phyloP scores from a whole-genome alignment of 495 filamentous ascomycete genomes.

The Penicillium coffeae region DNA sequence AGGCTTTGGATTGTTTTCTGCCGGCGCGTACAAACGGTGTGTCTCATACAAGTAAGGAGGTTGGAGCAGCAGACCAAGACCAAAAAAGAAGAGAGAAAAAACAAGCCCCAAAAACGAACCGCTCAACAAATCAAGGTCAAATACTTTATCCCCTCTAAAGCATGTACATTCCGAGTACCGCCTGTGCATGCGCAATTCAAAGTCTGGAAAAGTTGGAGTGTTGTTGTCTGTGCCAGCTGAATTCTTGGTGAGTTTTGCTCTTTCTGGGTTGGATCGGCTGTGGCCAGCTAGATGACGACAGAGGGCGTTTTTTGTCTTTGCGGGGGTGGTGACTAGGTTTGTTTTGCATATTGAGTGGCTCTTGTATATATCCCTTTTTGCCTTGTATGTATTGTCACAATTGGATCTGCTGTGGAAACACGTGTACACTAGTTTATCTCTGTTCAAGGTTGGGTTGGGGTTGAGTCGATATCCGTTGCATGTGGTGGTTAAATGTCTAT shows the following conservation, averaged over 20 bases:
- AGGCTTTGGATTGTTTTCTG: constrained; percentile 2
- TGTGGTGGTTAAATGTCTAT: neutral
- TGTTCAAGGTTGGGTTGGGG: too few relatives aligned
- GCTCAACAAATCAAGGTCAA: neutral
- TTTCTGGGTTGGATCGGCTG: neutral
- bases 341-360: constrained; percentile 3
- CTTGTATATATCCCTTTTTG: constrained; percentile 10
- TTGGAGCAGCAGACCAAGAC: neutral
- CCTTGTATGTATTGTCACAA: constrained; percentile 13
- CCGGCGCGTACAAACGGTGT: constrained; percentile 3
- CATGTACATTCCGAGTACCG: neutral
- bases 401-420: constrained; percentile 3
- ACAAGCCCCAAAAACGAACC: neutral
- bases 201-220: neutral
- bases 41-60: constrained; percentile 1
- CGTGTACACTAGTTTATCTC: too few relatives aligned
- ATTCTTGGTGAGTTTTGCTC: neutral
- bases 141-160: neutral
- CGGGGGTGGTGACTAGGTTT: neutral
- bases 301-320: neutral
- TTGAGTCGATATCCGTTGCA: neutral
- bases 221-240: neutral
- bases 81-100: neutral
- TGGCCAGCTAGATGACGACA: neutral
- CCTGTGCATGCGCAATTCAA: constrained; percentile 3